Evolutionary conservation across 2,329 filamentous ascomycete species (phyloP).

Genomic region (Calonectria crousiana): DNA sequence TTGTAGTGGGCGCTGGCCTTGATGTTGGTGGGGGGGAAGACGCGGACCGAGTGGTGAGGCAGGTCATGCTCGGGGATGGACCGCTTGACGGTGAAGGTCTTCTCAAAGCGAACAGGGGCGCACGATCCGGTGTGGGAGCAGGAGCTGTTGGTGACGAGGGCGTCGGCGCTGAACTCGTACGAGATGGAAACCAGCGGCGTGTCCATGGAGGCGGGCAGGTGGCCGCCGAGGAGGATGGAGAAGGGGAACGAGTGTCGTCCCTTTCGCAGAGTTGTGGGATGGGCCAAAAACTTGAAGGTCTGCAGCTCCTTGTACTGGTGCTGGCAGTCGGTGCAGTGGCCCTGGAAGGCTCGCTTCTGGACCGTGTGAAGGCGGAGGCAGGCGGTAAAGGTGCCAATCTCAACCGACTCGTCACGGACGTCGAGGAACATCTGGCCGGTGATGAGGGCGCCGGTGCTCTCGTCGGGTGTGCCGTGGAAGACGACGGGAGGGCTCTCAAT

Average conservation of each 20-base stretch:
- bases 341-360: constrained; percentile 85
- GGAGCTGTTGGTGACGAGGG: constrained; percentile 69
- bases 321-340: constrained; percentile 83
- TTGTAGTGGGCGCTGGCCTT: constrained; percentile 86
- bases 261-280: constrained; percentile 62
- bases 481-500: constrained; percentile 91
- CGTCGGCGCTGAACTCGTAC: constrained; percentile 81
- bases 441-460: constrained; percentile 86
- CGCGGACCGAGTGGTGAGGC: constrained; percentile 90
- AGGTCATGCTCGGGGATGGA: constrained; percentile 79
- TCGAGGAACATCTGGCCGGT: constrained; percentile 84
- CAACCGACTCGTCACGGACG: constrained; percentile 74
- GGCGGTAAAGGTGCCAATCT: constrained; percentile 81
- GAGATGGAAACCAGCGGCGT: constrained; percentile 78
- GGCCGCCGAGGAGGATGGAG: constrained; percentile 85
- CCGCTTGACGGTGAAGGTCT: constrained; percentile 80
- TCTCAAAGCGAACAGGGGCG: constrained; percentile 72
- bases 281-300: constrained; percentile 81
- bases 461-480: constrained; percentile 80
- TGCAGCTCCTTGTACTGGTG: constrained; percentile 79
- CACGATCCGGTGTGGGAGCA: constrained; percentile 52
- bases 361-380: constrained; percentile 76
- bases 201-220: constrained; percentile 87
- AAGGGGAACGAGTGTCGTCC: constrained; percentile 86
- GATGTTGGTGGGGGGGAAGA: constrained; percentile 97